A percentile compares a stretch with the other conserved stretches of the same genome.
phyloP scores from a whole-genome alignment of 2,329 filamentous ascomycete genomes.

The Talaromyces pinophilus region DNA sequence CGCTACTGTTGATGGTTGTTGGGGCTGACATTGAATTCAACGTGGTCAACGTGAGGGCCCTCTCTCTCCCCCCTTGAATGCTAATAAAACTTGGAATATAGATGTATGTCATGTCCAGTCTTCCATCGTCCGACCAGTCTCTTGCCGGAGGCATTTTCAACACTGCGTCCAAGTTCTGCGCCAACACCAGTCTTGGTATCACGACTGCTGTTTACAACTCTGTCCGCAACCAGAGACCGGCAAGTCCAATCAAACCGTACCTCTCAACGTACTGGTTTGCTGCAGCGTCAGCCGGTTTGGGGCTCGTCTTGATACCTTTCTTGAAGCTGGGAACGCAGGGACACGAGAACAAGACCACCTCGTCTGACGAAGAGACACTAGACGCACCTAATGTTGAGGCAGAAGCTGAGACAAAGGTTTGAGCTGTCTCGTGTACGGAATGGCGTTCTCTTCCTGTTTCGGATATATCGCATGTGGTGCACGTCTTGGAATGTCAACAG shows the following conservation, averaged over 20 bases:
- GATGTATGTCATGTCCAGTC: conserved; percentile 69
- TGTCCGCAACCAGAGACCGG: conserved; percentile 27
- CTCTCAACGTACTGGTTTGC: conserved; percentile 34
- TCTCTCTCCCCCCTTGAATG: background rate
- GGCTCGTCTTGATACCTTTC: conserved; percentile 33
- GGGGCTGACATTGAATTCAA: conserved; percentile 71
- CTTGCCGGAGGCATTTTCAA: conserved; percentile 69
- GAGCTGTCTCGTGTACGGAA: background rate
- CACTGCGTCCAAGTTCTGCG: conserved; percentile 62
- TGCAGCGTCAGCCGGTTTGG: conserved; percentile 31
- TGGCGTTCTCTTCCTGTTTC: background rate
- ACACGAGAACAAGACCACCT: background rate
- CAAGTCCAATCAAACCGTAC: conserved; percentile 32
- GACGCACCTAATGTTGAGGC: background rate
- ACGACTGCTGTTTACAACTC: conserved; percentile 54
- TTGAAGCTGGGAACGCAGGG: conserved; percentile 36
- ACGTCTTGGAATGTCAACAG: background rate
- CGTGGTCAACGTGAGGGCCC: conserved; percentile 61
- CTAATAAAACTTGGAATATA: conserved; percentile 30
- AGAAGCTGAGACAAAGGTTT: conserved; percentile 4
- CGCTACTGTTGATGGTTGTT: conserved; percentile 61
- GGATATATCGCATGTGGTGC: background rate
- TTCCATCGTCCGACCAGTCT: conserved; percentile 63
- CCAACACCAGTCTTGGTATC: conserved; percentile 62
- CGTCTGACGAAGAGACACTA: conserved; percentile 9